These are phyloP conservation scores for Pseudopyrenochaeta lycopersici DNA, from an alignment of 2,329 filamentous ascomycete species.

Conservation along the genomic window DNA sequence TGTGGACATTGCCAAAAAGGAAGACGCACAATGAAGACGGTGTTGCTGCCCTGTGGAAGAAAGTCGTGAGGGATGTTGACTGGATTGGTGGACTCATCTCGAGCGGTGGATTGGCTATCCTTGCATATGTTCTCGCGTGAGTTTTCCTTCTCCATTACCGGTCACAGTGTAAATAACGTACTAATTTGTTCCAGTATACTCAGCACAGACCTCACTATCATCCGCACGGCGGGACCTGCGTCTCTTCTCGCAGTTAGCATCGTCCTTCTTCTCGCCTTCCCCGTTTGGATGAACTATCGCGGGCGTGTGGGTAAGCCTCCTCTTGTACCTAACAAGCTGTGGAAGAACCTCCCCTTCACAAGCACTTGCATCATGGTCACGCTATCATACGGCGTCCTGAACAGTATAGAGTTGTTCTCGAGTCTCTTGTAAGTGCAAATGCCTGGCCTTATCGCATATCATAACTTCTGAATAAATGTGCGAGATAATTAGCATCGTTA, in stretches of 20 bases:
- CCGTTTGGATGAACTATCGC: slow-evolving; percentile 43
- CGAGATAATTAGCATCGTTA: not conserved
- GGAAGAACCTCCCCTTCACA: slow-evolving; percentile 65
- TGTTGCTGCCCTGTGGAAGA: slow-evolving; percentile 9
- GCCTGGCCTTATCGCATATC: not conserved
- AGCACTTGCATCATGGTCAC: slow-evolving; percentile 61
- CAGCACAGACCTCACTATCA: slow-evolving; percentile 32
- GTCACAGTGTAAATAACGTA: not conserved
- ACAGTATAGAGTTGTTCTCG: slow-evolving; percentile 49
- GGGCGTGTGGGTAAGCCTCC: slow-evolving; percentile 23
- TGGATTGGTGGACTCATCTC: slow-evolving; percentile 40
- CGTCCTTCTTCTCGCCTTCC: slow-evolving; percentile 37
- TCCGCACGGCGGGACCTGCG: slow-evolving; percentile 28
- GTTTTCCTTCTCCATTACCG: slow-evolving; percentile 2
- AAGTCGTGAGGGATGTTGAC: slow-evolving; percentile 33
- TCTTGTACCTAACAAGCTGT: slow-evolving; percentile 53
- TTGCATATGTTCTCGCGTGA: slow-evolving; percentile 37
- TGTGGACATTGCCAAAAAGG: slow-evolving; percentile 33
- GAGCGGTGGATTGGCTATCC: slow-evolving; percentile 30
- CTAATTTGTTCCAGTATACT: slow-evolving; percentile 27
- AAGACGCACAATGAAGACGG: slow-evolving; percentile 10
- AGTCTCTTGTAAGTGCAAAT: slow-evolving; percentile 46
- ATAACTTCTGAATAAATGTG: not conserved
- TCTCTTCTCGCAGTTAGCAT: slow-evolving; percentile 34
- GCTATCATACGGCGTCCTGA: slow-evolving; percentile 47